A percentile compares a stretch with the other conserved stretches of the same genome.
These are phyloP conservation scores for Hypoxylon crocopeplum DNA, from an alignment of 495 filamentous ascomycete species.

Conservation along the genomic window DNA sequence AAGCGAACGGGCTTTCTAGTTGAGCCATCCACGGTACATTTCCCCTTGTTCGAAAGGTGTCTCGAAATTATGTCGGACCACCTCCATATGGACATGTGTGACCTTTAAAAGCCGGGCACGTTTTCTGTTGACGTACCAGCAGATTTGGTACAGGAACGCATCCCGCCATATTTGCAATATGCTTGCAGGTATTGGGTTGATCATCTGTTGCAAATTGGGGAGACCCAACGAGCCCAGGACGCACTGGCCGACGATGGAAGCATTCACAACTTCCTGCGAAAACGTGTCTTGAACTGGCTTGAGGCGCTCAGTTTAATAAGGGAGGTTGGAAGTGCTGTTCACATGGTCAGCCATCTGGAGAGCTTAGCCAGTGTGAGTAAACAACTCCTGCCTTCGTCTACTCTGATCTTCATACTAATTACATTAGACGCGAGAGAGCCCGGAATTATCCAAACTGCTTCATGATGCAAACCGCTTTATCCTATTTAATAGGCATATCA, in stretches of 20 bases:
- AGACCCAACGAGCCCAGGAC: background rate
- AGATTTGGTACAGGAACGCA: background rate
- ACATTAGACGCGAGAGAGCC: background rate
- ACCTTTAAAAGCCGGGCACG: constrained; percentile 4
- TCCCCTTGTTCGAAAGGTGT: constrained; percentile 4
- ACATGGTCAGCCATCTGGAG: background rate
- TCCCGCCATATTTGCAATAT: constrained; percentile 14
- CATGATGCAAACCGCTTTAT: constrained; percentile 7
- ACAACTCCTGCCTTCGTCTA: no score
- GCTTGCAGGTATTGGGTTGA: constrained; percentile 20
- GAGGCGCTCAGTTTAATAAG: constrained; percentile 8
- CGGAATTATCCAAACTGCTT: constrained; percentile 4
- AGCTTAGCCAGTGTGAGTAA: background rate
- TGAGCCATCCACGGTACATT: background rate
- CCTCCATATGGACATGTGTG: constrained; percentile 18
- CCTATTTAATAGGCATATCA: background rate
- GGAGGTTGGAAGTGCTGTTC: constrained; percentile 4
- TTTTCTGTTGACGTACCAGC: background rate
- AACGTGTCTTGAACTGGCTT: constrained; percentile 10
- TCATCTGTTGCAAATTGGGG: background rate
- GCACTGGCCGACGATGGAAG: background rate
- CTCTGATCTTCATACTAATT: no score
- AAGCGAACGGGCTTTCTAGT: background rate
- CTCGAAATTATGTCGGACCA: constrained; percentile 11
- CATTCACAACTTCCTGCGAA: constrained; percentile 3